Evolutionary conservation across 805 yeast genomes (phyloP).

Genomic region (Saitoella complicata): DNA sequence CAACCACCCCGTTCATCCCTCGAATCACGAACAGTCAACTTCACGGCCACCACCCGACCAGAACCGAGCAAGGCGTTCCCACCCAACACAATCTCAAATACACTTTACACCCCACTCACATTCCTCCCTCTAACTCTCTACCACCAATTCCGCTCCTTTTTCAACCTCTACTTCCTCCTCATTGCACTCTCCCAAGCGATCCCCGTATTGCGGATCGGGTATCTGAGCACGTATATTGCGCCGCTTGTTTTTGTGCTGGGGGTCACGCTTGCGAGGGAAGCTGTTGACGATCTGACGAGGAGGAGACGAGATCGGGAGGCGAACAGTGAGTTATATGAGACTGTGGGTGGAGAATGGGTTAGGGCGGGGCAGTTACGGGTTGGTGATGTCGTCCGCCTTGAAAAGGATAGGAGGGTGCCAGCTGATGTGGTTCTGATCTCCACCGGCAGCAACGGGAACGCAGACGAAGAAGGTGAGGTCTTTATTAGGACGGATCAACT

Average conservation of each 20-base stretch:
- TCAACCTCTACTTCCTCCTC: conserved; percentile 75
- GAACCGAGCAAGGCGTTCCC: conserved; percentile 19
- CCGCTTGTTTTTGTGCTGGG: conserved; percentile 85
- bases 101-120: conserved; percentile 77
- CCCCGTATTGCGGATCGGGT: conserved; percentile 84
- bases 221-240: conserved; percentile 77
- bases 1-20: too few species aligned
- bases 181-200: conserved; percentile 90
- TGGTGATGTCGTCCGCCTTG: conserved; percentile 68
- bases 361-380: conserved; percentile 54
- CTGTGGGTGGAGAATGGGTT: conserved; percentile 24
- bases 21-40: too few species aligned
- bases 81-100: conserved; percentile 77
- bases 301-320: conserved; percentile 81
- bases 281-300: conserved; percentile 81
- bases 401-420: conserved; percentile 76
- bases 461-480: conserved; percentile 67
- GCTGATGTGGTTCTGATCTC: conserved; percentile 82
- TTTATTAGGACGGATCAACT: conserved; percentile 93
- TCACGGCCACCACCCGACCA: too few species aligned
- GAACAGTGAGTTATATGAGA: conserved; percentile 68
- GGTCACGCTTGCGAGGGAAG: conserved; percentile 92
- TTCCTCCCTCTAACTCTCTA: conserved; percentile 79
- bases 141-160: conserved; percentile 94
- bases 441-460: conserved; percentile 25